Evolutionary conservation across 495 filamentous ascomycete species (phyloP).

Genomic region (Penicillium coprophilum): DNA sequence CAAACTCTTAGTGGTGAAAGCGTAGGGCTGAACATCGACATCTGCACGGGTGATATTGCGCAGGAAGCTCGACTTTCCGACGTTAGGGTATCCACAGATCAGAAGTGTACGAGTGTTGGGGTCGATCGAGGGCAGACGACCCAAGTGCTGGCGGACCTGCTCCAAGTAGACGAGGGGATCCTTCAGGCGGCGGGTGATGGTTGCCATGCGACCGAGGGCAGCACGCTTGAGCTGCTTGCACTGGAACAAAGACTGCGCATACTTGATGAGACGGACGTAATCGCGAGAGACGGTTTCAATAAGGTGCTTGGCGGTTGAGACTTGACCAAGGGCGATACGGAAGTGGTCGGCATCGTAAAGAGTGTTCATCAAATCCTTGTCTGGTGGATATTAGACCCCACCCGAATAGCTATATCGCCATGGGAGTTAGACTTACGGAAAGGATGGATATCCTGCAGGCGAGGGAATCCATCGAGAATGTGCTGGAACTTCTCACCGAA

Average conservation of each 20-base stretch:
- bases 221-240: conserved; percentile 92
- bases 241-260: conserved; percentile 93
- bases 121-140: conserved; percentile 95
- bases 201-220: conserved; percentile 92
- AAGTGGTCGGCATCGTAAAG: conserved; percentile 98
- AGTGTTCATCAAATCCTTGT: conserved; percentile 81
- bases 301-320: conserved; percentile 92
- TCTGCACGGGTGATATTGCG: conserved; percentile 90
- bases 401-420: not conserved
- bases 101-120: conserved; percentile 92
- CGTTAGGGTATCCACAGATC: conserved; percentile 97
- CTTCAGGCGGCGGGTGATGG: conserved; percentile 88
- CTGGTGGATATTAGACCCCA: conserved; percentile 33
- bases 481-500: conserved; percentile 88
- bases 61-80: conserved; percentile 94
- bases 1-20: conserved; percentile 96
- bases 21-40: conserved; percentile 97
- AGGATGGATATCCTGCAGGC: conserved; percentile 93
- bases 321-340: conserved; percentile 90
- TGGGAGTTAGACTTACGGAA: conserved; percentile 69
- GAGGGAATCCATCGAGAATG: conserved; percentile 89
- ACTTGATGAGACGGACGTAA: conserved; percentile 91
- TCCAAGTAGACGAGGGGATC: conserved; percentile 94
- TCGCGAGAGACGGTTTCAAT: conserved; percentile 95
- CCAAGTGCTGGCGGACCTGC: conserved; percentile 96